Evolutionary conservation across 768 basidiomycete species (phyloP).

Genomic region (Trametes cinnabarina): DNA sequence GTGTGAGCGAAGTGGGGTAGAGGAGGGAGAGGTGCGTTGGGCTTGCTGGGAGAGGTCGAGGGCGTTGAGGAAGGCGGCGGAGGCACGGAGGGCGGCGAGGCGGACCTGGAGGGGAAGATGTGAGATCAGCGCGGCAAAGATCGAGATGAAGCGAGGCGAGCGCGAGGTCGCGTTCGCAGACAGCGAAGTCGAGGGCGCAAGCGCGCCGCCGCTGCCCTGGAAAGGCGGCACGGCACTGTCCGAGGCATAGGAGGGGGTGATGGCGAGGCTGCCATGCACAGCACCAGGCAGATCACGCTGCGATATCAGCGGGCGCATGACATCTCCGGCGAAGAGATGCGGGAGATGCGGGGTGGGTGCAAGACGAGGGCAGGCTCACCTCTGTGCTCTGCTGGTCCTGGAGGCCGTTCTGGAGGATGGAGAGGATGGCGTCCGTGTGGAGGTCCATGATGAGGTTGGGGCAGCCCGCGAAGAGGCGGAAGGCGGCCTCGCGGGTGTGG

Average conservation of each 20-base stretch:
- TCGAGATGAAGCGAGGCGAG: too few species aligned
- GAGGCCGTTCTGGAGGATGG: slow-evolving; percentile 64
- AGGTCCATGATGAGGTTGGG: slow-evolving; percentile 77
- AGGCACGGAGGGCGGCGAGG: slow-evolving; percentile 67
- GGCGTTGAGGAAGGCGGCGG: slow-evolving; percentile 64
- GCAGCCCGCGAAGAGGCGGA: slow-evolving; percentile 67
- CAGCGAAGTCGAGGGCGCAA: too few species aligned
- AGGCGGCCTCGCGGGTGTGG: slow-evolving; percentile 44
- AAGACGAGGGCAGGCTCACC: slow-evolving; percentile 36
- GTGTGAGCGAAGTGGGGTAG: too few species aligned
- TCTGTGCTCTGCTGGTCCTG: slow-evolving; percentile 66
- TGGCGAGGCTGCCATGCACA: too few species aligned
- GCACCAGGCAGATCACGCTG: too few species aligned
- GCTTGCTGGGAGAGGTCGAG: slow-evolving; percentile 60
- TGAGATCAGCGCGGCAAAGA: too few species aligned
- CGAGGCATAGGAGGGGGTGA: too few species aligned
- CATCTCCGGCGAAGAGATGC: neutral
- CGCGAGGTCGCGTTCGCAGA: too few species aligned
- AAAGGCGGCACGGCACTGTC: too few species aligned
- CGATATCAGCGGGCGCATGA: too few species aligned
- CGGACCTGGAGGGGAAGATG: slow-evolving; percentile 49
- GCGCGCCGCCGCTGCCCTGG: too few species aligned
- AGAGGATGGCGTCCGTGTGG: slow-evolving; percentile 65
- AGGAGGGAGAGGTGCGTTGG: slow-evolving; percentile 59
- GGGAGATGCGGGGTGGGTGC: neutral